Percentiles rank a stretch among this genome's conserved stretches.
These are phyloP conservation scores for Candida frijolesensis DNA, from an alignment of 1,139 yeast genomes.

Conservation along the genomic window DNA sequence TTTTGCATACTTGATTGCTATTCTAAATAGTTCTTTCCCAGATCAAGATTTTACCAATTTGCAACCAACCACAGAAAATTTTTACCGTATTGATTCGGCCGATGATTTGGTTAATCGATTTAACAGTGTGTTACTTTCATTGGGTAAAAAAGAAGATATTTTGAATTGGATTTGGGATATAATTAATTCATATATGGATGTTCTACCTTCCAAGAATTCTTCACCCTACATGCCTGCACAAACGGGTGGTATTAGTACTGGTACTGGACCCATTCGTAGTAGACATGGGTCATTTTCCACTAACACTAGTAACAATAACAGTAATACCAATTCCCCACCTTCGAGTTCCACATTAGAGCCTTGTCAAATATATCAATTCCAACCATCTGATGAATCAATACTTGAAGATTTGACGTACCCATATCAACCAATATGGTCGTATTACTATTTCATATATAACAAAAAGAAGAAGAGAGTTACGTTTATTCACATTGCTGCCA, in stretches of 20 bases:
- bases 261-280: constrained; percentile 18
- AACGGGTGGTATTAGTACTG: constrained; percentile 14
- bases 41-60: constrained; percentile 91
- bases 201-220: constrained; percentile 40
- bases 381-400: constrained; percentile 77
- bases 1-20: constrained; percentile 88
- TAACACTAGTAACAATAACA: constrained; percentile 4
- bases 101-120: constrained; percentile 69
- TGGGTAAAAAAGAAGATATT: constrained; percentile 62
- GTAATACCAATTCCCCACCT: constrained; percentile 19
- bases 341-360: constrained; percentile 36
- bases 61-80: constrained; percentile 81
- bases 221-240: constrained; percentile 21
- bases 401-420: constrained; percentile 67
- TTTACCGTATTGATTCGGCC: constrained; percentile 44
- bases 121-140: constrained; percentile 75
- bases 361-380: constrained; percentile 76
- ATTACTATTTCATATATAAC: constrained; percentile 91
- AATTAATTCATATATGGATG: constrained; percentile 80
- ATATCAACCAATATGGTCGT: constrained; percentile 83
- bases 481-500: constrained; percentile 62
- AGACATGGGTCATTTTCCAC: constrained; percentile 14
- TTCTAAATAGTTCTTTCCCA: constrained; percentile 88
- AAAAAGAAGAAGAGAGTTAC: constrained; percentile 91
- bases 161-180: constrained; percentile 84